These are phyloP conservation scores for Ceratorhiza oryzae-sativae DNA, from an alignment of 1,284 basidiomycete species.

Conservation along the genomic window DNA sequence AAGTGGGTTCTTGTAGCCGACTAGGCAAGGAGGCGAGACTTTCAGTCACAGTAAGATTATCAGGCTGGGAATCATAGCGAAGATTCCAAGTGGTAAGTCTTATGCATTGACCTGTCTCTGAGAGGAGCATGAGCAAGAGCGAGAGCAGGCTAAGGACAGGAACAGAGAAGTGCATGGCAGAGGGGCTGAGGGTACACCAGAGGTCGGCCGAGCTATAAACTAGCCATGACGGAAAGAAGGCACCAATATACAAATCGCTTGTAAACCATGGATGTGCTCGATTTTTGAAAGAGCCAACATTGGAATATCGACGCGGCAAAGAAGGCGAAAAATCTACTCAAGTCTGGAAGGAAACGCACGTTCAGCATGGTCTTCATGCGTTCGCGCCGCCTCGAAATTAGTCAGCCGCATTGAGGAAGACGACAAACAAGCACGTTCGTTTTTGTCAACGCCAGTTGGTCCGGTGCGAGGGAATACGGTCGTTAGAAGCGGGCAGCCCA, in stretches of 20 bases:
- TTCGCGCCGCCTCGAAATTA: background rate
- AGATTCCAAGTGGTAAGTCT: constrained; percentile 62
- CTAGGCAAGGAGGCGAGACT: constrained; percentile 58
- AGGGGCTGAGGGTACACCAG: background rate
- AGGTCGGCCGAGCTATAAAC: background rate
- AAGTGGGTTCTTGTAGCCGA: constrained; percentile 52
- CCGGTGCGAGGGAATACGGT: background rate
- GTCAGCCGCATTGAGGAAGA: background rate
- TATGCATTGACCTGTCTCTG: constrained; percentile 45
- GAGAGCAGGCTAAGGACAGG: background rate
- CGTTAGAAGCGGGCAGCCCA: background rate
- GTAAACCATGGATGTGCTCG: too few relatives aligned
- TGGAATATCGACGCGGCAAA: background rate
- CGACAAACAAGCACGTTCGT: background rate
- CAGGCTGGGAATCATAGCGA: constrained; percentile 61
- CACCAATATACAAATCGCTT: too few relatives aligned
- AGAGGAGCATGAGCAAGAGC: background rate
- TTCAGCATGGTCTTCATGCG: background rate
- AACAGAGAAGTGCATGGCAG: background rate
- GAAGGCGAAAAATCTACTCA: background rate
- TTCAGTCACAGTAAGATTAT: constrained; percentile 59
- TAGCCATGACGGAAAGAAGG: background rate
- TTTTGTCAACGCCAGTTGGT: background rate
- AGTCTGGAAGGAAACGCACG: background rate
- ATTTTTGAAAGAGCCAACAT: background rate